Base-by-base conservation (phyloP, 2,329 filamentous ascomycete genomes). In the Talaromyces sp. region DNA sequence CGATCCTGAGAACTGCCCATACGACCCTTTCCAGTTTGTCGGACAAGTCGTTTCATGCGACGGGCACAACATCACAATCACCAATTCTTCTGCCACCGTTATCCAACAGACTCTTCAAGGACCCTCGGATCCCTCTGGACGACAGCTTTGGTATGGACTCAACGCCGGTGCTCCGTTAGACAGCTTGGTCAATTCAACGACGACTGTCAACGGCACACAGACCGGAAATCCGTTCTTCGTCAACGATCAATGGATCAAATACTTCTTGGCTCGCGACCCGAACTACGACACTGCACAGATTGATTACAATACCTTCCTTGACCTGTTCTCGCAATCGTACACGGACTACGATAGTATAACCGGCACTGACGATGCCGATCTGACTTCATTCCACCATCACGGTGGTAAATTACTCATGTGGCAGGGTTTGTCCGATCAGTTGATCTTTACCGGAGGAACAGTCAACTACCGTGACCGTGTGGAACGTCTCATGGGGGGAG, bases 361-460 rank as follows among this genome's bases (percentile, higher is more conserved):
- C 11, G 71, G 68, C 2, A 73, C 71, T 1, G 55, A 66, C 15
- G 64, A 75, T 51, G 70, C 75, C 1, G 71, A 78, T 57, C 66
- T 79, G 0, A 66, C 67, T 0, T 63, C 56, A 0, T 78, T 78
- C 63, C 66, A 66, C 22, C 50, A 63, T 0, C 56, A 62, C 1
- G 75, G 73, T 0, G 74, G 70, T 1, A 79, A 78, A 58, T 68
- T 79, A 63, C 68, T 79, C 21, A 72, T 69, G 2, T 78, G 72
- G 71, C 75, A 78, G 50, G 77, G 76, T 1, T 60, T 74, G 7
- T 67, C 68, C 3, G 74, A 77, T 61, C 59, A 70, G 19, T 59
- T 75, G n/a, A 77, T 78, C 57, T 64, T 66, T 21, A 65, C 70
- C 1, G 66, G 69, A 8, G 72, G 74, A 2, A 74, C 70, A 0